phyloP scores from a whole-genome alignment of 2,329 filamentous ascomycete species.

The Fusarium keratoplasticum region DNA sequence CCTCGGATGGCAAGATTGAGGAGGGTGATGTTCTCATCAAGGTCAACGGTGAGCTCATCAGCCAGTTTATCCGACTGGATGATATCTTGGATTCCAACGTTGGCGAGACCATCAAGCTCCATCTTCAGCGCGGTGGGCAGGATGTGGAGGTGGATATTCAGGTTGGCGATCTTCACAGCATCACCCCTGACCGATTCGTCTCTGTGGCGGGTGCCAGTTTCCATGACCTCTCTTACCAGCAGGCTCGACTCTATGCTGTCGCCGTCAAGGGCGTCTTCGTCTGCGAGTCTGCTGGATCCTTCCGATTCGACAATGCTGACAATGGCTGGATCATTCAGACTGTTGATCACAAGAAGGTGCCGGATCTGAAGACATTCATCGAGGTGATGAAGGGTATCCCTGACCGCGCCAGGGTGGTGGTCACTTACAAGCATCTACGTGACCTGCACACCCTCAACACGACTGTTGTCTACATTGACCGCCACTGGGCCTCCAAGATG shows the following conservation, averaged over 20 bases:
- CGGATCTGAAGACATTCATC: conserved; percentile 88
- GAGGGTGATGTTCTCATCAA: conserved; percentile 95
- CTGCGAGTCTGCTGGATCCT: conserved; percentile 94
- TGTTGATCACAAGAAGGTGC: conserved; percentile 90
- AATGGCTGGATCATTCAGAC: conserved; percentile 95
- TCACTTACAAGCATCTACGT: conserved; percentile 94
- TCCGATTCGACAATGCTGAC: conserved; percentile 90
- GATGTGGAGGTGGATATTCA: conserved; percentile 86
- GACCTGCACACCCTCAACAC: conserved; percentile 96
- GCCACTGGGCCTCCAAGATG: conserved; percentile 97
- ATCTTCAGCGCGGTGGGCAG: conserved; percentile 89
- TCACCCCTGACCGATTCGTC: conserved; percentile 96
- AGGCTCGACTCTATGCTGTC: conserved; percentile 95
- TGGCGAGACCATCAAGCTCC: conserved; percentile 78
- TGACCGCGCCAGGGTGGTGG: conserved; percentile 84
- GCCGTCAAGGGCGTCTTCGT: conserved; percentile 93
- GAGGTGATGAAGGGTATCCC: conserved; percentile 91
- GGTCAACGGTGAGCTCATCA: conserved; percentile 92
- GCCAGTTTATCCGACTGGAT: conserved; percentile 91
- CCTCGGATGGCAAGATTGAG: conserved; percentile 86
- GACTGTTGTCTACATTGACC: conserved; percentile 89
- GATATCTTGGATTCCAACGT: conserved; percentile 92
- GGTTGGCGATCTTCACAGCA: conserved; percentile 91
- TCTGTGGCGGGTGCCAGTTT: conserved; percentile 94
- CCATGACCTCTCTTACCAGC: conserved; percentile 96